Evolutionary conservation across 768 basidiomycete species (phyloP).

Genomic region (Termitomyces sp.): DNA sequence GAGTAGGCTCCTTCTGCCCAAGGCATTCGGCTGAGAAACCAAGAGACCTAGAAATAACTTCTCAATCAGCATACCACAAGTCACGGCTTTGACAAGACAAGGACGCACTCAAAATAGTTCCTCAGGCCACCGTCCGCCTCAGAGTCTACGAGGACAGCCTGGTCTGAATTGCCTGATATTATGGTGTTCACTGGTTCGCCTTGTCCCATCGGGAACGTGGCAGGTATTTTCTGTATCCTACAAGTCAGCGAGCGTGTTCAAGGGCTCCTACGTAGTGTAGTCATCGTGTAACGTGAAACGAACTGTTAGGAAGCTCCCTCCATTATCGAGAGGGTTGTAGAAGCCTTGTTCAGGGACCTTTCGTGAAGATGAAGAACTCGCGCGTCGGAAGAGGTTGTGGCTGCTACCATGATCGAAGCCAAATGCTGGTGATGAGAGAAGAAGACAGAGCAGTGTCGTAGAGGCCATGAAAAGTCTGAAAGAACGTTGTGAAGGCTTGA

Average conservation of each 20-base stretch:
- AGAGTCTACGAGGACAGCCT: conserved; percentile 60
- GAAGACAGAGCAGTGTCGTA: conserved; percentile 26
- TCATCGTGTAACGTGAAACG: conserved; percentile 24
- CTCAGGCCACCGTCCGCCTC: conserved; percentile 67
- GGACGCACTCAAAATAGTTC: conserved; percentile 78
- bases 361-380: conserved; percentile 20
- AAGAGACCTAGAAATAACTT: conserved; percentile 52
- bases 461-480: conserved; percentile 14
- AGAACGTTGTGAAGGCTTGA: not conserved
- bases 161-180: conserved; percentile 73
- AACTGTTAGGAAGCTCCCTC: conserved; percentile 75
- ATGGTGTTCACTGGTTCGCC: conserved; percentile 89
- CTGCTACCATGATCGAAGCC: conserved; percentile 12
- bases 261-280: not conserved
- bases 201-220: conserved; percentile 67
- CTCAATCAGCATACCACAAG: not conserved
- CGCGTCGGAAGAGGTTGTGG: conserved; percentile 11
- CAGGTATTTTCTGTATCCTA: conserved; percentile 42
- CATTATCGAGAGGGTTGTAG: conserved; percentile 51
- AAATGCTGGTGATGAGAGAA: conserved; percentile 29
- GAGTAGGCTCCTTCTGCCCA: conserved; percentile 70
- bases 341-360: conserved; percentile 56
- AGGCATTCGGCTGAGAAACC: conserved; percentile 78
- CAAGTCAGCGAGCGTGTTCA: not conserved
- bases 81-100: not conserved